Evolutionary conservation across 257 asterid species (phyloP), one percentile per base, ranked within the genome.

Genomic region (Schizonepeta tenuifolia): DNA sequence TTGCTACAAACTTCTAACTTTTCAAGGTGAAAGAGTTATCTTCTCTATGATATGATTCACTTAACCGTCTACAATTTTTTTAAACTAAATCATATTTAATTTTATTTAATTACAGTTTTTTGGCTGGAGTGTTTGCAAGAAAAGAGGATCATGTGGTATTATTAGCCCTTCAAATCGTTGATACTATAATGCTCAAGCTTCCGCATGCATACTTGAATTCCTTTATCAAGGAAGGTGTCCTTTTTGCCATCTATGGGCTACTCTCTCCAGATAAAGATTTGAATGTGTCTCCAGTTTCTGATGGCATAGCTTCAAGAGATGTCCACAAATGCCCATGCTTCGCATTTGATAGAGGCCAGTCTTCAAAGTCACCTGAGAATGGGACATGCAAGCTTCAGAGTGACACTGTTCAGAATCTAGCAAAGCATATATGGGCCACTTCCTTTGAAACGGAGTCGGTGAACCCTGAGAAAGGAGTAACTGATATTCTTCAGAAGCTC

Each of bases 121-220:
- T 95, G 86, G 99, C 99, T 76, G 99, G 99, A 65, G 93, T 92
- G 40, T 87, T 95, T 78, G 79, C 83, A 18, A 85, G 96, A 79
- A 92, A 92, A 87, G 99, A 95, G 79, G 86, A 75, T 64, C 99
- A 92, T 67, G 90, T 90, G 77, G 69, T 86, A 65, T 53, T 87
- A 33, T 69, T 84, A 68, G 97, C 90, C 75, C 97, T 95, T 86
- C 90, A 87, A 75, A 86, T 92, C 55, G 96, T 88, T 56, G 90
- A 92, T 69, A 76, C 88, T 33, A 69, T 87, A 75, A 83, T 90
- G 87, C 84, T 84, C 77, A 95, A 92, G 88, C 92, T 83, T 77
- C 87, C 96, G 10, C 80, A 87, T 71, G 72, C 71, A 59, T 88
- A 85, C 84, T 75, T 87, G 86, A 80, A 80, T 80, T 83, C 95